Evolutionary conservation across 768 basidiomycete species (phyloP), one percentile per base, ranked within the genome.

Genomic region (Leucocoprinus leucothites): DNA sequence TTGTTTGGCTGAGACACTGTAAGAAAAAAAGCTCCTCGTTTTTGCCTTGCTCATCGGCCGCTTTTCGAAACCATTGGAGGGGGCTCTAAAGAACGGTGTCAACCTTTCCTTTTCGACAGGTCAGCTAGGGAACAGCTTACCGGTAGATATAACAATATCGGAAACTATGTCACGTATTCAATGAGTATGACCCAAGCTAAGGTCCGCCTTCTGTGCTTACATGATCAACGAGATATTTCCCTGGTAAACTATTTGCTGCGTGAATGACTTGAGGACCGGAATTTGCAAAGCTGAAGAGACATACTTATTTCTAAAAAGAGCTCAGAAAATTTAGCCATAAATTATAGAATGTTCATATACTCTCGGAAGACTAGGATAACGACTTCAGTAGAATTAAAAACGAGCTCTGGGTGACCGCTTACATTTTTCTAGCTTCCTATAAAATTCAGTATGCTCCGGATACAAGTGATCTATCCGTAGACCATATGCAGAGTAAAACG

Each of bases 11-110:
- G 56, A 61, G 65, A 58, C 1, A 67, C 42, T 1, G 48, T 51
- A 7, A 63, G 54, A 50, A 66, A 64, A 8, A 65, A 26, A 14
- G 59, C 36, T 69, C 67, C 3, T 51, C 47, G 16, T 45, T 50
- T 5, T 60, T 60, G 24, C 52, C 44, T 25, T 64, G 66, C 2
- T 26, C 49, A 18, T 66, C 64, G 2, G 65, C 60, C 14, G 63
- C 67, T 35, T 53, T 55, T 1, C 65, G 60, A 52, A 69, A 69
- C 69, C 69, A 69, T 57, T 69, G 68, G 8, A 69, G 48, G 22
- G 56, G 61, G 18, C 57, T 57, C 69, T 70, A 43, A 9, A 24
- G 13, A n/a, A 24, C 9, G 4, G 6, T 40, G 24, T 35, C 16
- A 24, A 22, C 18, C 8, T 5, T 11, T 19, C 21, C 7, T 19